phyloP scores from a whole-genome alignment of 2,329 filamentous ascomycete genomes.

The Hymenoscyphus occultus region DNA sequence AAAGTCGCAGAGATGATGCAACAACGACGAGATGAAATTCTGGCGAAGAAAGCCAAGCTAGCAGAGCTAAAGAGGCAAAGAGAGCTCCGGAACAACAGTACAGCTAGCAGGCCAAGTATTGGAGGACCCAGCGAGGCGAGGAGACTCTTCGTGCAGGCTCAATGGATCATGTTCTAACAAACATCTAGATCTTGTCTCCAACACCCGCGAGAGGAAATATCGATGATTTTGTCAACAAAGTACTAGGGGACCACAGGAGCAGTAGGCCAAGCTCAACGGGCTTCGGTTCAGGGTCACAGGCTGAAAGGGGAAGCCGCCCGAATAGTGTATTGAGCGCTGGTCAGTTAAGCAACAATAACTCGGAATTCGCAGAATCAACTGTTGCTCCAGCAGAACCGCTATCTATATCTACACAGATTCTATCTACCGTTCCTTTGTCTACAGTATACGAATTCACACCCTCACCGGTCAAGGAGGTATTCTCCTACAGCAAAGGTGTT shows the following conservation, averaged over 20 bases:
- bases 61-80: constrained; percentile 92
- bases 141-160: constrained; percentile 24
- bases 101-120: constrained; percentile 64
- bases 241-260: constrained; percentile 69
- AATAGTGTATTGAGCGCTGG: constrained; percentile 82
- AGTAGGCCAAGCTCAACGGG: constrained; percentile 68
- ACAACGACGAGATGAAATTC: constrained; percentile 89
- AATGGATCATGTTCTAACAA: constrained; percentile 30
- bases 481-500: constrained; percentile 95
- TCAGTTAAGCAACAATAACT: constrained; percentile 73
- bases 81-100: constrained; percentile 74
- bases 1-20: constrained; percentile 48
- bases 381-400: constrained; percentile 42
- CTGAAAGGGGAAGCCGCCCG: constrained; percentile 68
- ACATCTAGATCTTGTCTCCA: constrained; percentile 61
- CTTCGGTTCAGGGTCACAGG: constrained; percentile 64
- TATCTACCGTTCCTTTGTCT: constrained; percentile 69
- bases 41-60: constrained; percentile 95
- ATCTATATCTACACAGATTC: constrained; percentile 54
- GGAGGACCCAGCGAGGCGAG: constrained; percentile 70
- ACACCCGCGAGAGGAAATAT: constrained; percentile 73
- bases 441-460: constrained; percentile 80
- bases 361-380: constrained; percentile 53
- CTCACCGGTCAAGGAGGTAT: constrained; percentile 74
- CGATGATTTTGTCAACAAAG: constrained; percentile 78